Evolutionary conservation across 805 yeast species (phyloP).

Genomic region (Sugiyamaella valdiviana): DNA sequence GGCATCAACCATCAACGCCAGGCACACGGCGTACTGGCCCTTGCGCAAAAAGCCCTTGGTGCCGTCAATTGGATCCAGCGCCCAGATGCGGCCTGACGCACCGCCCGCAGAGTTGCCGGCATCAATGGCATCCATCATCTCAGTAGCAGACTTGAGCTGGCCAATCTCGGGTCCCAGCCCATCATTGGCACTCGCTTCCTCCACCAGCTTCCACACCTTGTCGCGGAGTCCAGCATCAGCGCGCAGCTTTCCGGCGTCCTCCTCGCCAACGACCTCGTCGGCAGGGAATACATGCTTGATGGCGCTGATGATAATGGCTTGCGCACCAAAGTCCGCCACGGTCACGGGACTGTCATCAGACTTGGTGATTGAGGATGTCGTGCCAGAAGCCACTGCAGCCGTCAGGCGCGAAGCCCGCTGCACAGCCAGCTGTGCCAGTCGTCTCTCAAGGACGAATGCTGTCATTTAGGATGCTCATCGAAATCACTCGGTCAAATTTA

Average conservation of each 20-base stretch:
- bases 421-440: constrained; percentile 84
- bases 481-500: too few relatives aligned
- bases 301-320: constrained; percentile 84
- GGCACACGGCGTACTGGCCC: constrained; percentile 94
- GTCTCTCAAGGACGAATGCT: constrained; percentile 57
- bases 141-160: constrained; percentile 34
- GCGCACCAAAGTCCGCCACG: constrained; percentile 91
- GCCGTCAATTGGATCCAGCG: constrained; percentile 96
- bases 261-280: constrained; percentile 93
- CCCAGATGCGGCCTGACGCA: constrained; percentile 80
- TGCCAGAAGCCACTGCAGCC: constrained; percentile 41
- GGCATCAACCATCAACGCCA: constrained; percentile 83
- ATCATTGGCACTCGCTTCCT: constrained; percentile 38
- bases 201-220: constrained; percentile 56
- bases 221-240: constrained; percentile 44
- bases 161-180: constrained; percentile 34
- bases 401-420: constrained; percentile 79
- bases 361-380: constrained; percentile 55
- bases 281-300: constrained; percentile 69
- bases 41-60: constrained; percentile 95
- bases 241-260: constrained; percentile 65
- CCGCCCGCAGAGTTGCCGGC: constrained; percentile 80
- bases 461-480: background rate
- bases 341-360: constrained; percentile 93
- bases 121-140: constrained; percentile 64